Evolutionary conservation across 1,139 yeast species (phyloP).

Genomic region (Hansenula sp.): DNA sequence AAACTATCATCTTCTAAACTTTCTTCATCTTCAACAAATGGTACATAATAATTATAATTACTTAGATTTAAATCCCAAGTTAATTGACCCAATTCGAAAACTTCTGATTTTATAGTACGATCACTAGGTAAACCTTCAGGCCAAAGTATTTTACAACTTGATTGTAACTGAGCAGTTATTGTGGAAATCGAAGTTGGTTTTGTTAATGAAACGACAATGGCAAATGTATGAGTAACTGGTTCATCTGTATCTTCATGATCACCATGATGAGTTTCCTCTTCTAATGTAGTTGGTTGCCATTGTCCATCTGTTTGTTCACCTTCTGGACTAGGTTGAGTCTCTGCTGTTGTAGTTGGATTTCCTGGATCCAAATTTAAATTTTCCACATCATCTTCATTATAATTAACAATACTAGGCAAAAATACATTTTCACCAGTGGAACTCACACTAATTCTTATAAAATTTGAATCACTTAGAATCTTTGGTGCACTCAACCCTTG

Average conservation of each 20-base stretch:
- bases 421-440: constrained; percentile 19
- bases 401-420: constrained; percentile 12
- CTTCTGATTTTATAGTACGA: constrained; percentile 37
- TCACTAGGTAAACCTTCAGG: constrained; percentile 51
- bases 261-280: not conserved
- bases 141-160: constrained; percentile 41
- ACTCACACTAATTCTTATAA: constrained; percentile 12
- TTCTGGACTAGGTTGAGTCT: too few species aligned
- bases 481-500: constrained; percentile 19
- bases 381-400: constrained; percentile 13
- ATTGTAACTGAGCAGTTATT: constrained; percentile 25
- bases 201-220: constrained; percentile 23
- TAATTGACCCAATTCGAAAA: constrained; percentile 43
- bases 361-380: constrained; percentile 9
- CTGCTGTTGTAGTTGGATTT: too few species aligned
- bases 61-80: constrained; percentile 41
- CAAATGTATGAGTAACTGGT: constrained; percentile 22
- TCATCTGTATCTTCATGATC: constrained; percentile 13
- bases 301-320: constrained; percentile 3
- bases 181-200: constrained; percentile 22
- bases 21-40: constrained; percentile 17
- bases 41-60: constrained; percentile 46
- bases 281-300: not conserved
- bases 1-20: constrained; percentile 20
- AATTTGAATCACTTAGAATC: constrained; percentile 10